Evolutionary conservation across 2,329 filamentous ascomycete genomes (phyloP).

Genomic region (Trichoderma simmonsii): DNA sequence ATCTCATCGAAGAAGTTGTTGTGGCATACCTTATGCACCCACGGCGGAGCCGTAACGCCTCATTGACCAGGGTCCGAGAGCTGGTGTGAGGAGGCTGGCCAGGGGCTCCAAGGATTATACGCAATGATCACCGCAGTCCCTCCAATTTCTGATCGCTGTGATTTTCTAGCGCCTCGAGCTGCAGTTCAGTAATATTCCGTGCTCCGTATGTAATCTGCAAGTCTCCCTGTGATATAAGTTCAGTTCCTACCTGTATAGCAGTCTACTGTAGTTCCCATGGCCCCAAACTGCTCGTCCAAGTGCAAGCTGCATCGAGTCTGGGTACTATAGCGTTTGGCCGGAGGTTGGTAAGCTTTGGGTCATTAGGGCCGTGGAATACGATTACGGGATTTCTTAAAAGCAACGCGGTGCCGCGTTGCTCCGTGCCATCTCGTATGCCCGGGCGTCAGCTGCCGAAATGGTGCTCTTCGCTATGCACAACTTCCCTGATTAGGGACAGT

Average conservation of each 20-base stretch:
- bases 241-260: neutral
- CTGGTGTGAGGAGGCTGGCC: slow-evolving; percentile 10
- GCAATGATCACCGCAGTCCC: slow-evolving; percentile 11
- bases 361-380: slow-evolving; percentile 13
- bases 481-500: slow-evolving; percentile 5
- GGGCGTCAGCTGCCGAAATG: slow-evolving; percentile 17
- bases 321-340: neutral
- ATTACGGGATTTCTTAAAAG: slow-evolving; percentile 7
- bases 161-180: neutral
- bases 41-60: slow-evolving; percentile 12
- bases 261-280: neutral
- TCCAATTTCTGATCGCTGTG: slow-evolving; percentile 7
- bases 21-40: neutral
- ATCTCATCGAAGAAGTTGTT: neutral
- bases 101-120: slow-evolving; percentile 11
- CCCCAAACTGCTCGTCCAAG: neutral
- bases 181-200: neutral
- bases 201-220: neutral
- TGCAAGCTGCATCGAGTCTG: neutral
- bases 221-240: neutral
- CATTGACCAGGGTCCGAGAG: slow-evolving; percentile 5
- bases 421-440: slow-evolving; percentile 16
- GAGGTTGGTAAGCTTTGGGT: slow-evolving; percentile 14
- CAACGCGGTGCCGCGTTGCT: neutral
- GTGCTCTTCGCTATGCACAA: neutral